phyloP scores from a whole-genome alignment of 2,329 filamentous ascomycete species.

The Curvularia lunata region DNA sequence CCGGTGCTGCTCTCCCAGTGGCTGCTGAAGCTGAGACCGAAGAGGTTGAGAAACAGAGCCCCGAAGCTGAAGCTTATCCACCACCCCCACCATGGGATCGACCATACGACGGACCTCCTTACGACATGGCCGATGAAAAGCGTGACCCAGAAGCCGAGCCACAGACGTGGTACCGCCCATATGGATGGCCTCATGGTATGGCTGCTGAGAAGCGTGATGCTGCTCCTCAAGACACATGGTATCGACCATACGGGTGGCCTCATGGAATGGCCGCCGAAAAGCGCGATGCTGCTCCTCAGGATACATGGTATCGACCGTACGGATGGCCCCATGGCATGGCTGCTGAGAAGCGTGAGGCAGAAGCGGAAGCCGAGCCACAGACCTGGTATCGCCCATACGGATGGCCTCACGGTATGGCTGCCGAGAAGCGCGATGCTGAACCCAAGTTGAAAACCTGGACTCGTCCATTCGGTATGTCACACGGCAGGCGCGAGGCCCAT shows the following conservation, averaged over 20 bases:
- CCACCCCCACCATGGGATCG: conserved; percentile 1
- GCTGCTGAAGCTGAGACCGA: conserved; percentile 10
- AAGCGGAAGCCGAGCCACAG: conserved; percentile 20
- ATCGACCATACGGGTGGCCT: not conserved
- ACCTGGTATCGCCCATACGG: conserved; percentile 18
- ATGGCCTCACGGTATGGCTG: conserved; percentile 21
- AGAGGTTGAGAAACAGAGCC: conserved; percentile 6
- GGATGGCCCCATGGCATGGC: conserved; percentile 26
- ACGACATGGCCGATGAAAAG: conserved; percentile 13
- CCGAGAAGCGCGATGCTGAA: conserved; percentile 41
- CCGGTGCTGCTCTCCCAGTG: conserved; percentile 50
- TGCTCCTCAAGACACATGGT: too few species aligned
- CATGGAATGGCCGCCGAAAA: conserved; percentile 11
- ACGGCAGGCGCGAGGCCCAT: conserved; percentile 32
- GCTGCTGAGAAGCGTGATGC: conserved; percentile 29
- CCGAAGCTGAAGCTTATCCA: conserved; percentile 12
- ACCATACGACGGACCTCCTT: conserved; percentile 24
- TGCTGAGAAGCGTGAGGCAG: conserved; percentile 39
- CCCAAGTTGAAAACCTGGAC: conserved; percentile 19
- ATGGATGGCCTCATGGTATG: conserved; percentile 28
- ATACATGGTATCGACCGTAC: conserved; percentile 14
- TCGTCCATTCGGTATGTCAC: conserved; percentile 1
- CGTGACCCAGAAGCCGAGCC: conserved; percentile 41
- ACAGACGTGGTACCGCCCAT: conserved; percentile 17
- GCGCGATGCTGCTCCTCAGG: conserved; percentile 45